Conservation (phyloP, 352 stramenopile species). For the Aphanomyces euteiches region DNA sequence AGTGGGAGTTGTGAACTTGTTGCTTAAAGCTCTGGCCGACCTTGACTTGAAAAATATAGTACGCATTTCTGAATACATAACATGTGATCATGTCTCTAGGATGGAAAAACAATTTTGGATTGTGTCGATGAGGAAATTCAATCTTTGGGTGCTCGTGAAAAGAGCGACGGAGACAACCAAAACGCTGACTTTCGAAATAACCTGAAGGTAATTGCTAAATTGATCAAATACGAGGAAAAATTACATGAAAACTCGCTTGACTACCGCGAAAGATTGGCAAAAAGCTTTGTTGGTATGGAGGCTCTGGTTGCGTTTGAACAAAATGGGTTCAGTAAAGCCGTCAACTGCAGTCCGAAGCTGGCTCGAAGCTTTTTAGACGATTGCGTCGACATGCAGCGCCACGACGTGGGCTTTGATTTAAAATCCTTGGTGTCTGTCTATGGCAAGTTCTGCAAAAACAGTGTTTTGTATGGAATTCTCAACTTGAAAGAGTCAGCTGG, state of each 20-base stretch:
- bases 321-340: slow-evolving; percentile 20
- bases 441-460: not conserved
- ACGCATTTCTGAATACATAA: not conserved
- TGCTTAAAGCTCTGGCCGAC: slow-evolving; percentile 6
- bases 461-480: slow-evolving; percentile 5
- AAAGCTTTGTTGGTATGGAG: not conserved
- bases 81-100: not conserved
- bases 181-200: too few species aligned
- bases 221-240: not conserved
- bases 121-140: not conserved
- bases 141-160: not conserved
- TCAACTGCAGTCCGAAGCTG: slow-evolving; percentile 18
- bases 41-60: not conserved
- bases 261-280: slow-evolving; percentile 18
- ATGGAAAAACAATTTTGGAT: not conserved
- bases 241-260: slow-evolving; percentile 1
- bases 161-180: not conserved
- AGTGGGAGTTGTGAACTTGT: not conserved
- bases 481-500: slow-evolving; percentile 17
- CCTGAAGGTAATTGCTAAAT: not conserved
- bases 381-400: slow-evolving; percentile 17
- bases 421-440: slow-evolving; percentile 2
- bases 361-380: slow-evolving; percentile 21
- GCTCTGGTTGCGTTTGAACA: not conserved
- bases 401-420: slow-evolving; percentile 6